Conservation (phyloP, 1,284 basidiomycete species). For the Boletus smithii region DNA sequence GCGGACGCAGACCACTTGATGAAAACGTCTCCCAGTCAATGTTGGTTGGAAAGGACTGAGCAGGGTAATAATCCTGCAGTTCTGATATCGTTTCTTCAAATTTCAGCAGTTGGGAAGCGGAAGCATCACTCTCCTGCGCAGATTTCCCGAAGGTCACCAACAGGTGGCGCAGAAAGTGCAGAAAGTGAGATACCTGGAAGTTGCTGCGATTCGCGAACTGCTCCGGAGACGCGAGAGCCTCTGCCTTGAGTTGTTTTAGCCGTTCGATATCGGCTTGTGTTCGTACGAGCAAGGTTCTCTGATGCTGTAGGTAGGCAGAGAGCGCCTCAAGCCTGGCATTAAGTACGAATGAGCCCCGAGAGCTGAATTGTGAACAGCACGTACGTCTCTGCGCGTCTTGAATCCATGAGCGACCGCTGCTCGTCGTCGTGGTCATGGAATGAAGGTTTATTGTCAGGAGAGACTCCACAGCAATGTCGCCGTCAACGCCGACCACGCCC, state of each 20-base stretch:
- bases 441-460: constrained; percentile 1
- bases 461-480: constrained; percentile 8
- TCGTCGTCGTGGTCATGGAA: constrained; percentile 36
- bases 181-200: constrained; percentile 33
- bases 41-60: constrained; percentile 24
- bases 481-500: constrained; percentile 14
- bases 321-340: constrained; percentile 59
- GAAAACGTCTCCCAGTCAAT: constrained; percentile 35
- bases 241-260: constrained; percentile 43
- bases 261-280: constrained; percentile 59
- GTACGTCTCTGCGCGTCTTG: constrained; percentile 57
- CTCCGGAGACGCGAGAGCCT: constrained; percentile 35
- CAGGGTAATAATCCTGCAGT: constrained; percentile 40
- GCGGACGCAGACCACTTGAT: constrained; percentile 26
- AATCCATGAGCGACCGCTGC: constrained; percentile 43
- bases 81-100: constrained; percentile 23
- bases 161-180: neutral
- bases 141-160: neutral
- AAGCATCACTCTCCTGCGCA: constrained; percentile 11
- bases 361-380: constrained; percentile 13
- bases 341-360: constrained; percentile 7
- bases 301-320: constrained; percentile 58
- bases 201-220: constrained; percentile 31
- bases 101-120: constrained; percentile 5
- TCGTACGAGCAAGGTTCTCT: constrained; percentile 52